Conservation (phyloP, 2,329 filamentous ascomycete genomes). For the Beauveria varroae region DNA sequence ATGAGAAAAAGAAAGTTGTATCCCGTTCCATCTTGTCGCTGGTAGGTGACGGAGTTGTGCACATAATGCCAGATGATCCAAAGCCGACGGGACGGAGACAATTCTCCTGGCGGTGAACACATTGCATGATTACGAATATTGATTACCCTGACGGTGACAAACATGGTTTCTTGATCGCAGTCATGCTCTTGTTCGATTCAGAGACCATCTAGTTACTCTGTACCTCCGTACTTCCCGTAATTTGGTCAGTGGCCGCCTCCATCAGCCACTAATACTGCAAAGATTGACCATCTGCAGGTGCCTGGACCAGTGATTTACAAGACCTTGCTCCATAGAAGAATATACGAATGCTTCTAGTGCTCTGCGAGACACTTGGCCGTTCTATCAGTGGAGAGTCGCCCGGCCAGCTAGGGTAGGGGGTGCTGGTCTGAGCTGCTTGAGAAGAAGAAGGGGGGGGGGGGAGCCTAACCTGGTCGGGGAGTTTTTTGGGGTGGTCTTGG, state of each 20-base stretch:
- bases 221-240: neutral
- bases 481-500: neutral
- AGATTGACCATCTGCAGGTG: conserved; percentile 4
- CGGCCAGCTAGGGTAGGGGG: neutral
- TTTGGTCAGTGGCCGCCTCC: neutral
- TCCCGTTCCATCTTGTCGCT: neutral
- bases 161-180: neutral
- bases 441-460: neutral
- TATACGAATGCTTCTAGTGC: conserved; percentile 5
- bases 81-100: neutral
- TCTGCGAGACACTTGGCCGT: neutral
- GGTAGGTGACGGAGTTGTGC: neutral
- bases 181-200: neutral
- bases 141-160: neutral
- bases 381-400: neutral
- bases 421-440: neutral
- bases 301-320: neutral
- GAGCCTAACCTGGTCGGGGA: neutral
- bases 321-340: neutral
- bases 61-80: neutral
- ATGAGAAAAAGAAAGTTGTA: neutral
- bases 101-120: neutral
- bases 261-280: neutral
- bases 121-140: no score
- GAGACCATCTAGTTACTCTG: neutral